Base-by-base conservation (phyloP, 768 basidiomycete species). In the Candolleomyces aberdarensis region DNA sequence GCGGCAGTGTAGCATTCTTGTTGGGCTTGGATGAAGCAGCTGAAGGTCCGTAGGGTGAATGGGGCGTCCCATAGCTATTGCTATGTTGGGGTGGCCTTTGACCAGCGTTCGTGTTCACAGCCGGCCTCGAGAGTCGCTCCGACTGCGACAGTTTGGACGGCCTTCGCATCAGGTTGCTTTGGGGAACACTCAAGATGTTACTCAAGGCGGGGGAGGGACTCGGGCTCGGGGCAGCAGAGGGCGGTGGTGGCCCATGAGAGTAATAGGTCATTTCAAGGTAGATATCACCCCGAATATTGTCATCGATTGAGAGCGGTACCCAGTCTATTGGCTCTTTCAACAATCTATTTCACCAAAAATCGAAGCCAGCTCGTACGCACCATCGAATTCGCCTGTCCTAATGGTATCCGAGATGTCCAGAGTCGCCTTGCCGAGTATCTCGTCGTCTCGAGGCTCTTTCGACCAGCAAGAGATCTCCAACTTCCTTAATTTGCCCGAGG, bases 191-290 rank as follows among this genome's bases (percentile, higher is more conserved):
- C 14, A 67, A 55, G 41, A 68, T 69, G 46, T 70, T 70, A 19
- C 59, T 57, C 19, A 36, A 36, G 11, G 62, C 57, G 5, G 56
- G 41, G 31, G 48, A 48, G n/a, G 57, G 31, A 43, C 17, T 71
- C 66, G 29, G 73, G 61, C 66, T 67, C 59, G 65, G 69, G 22
- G 46, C 70, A 75, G 61, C 51, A 64, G 68, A 59, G 19, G 71
- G 58, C 65, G 86, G 74, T n/a, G 81, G 77, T 8, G 87, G 85
- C 3, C 80, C 83, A 58, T 88, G 85, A 3, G 93, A 83, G 73
- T 85, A 98, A 77, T 87, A 98, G 1, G 96, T 98, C 85, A 97
- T 89, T 72, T 98, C 96, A 15, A 97, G 80, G 70, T 92, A 97
- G 10, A 96, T 64, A 57, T 97, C 92, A 6, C 96, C 96, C 22